These are phyloP conservation scores for Coleophoma crateriformis DNA, from an alignment of 2,329 filamentous ascomycete species.

Conservation along the genomic window DNA sequence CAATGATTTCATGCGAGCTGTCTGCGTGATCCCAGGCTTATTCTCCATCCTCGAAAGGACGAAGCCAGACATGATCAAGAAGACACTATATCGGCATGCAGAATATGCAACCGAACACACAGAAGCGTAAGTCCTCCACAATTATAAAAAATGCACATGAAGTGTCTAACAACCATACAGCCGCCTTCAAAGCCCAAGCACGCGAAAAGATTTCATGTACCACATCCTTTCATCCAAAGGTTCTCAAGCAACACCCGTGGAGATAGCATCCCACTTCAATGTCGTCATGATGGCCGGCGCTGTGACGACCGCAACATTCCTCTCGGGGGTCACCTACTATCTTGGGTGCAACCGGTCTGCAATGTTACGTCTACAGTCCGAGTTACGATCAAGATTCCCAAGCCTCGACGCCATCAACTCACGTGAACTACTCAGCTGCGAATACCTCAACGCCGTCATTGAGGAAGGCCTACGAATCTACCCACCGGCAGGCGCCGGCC, in stretches of 20 bases:
- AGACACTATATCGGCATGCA: conserved; percentile 11
- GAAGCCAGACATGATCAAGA: conserved; percentile 10
- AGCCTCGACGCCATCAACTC: conserved; percentile 7
- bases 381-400: conserved; percentile 5
- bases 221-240: conserved; percentile 13
- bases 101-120: conserved; percentile 14
- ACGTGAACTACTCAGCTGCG: conserved; percentile 6
- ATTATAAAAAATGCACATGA: not conserved
- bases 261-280: conserved; percentile 15
- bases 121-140: conserved; percentile 7
- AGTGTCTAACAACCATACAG: not conserved
- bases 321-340: conserved; percentile 12
- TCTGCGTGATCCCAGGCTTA: conserved; percentile 10
- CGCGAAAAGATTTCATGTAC: conserved; percentile 13
- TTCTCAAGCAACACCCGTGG: conserved; percentile 8
- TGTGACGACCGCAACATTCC: conserved; percentile 12
- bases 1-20: conserved; percentile 16
- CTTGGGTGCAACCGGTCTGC: conserved; percentile 7
- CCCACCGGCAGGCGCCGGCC: conserved; percentile 11
- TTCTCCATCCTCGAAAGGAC: conserved; percentile 9
- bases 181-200: conserved; percentile 5
- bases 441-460: conserved; percentile 10
- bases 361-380: conserved; percentile 7
- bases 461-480: conserved; percentile 13
- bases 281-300: conserved; percentile 16